phyloP scores from a whole-genome alignment of 257 asterid genomes.

The Phtheirospermum japonicum region DNA sequence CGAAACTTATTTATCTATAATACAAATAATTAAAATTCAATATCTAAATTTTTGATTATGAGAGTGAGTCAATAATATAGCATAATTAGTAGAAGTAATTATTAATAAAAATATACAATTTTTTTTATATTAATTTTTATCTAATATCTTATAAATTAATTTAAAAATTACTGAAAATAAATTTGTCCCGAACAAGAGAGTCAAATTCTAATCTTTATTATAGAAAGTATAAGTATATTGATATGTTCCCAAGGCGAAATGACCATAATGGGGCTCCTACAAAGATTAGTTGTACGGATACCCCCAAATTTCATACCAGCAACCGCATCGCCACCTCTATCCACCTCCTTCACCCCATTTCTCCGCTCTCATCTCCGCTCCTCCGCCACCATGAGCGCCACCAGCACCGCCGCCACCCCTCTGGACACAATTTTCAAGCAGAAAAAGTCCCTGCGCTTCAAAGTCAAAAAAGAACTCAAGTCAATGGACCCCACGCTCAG shows the following conservation, averaged over 20 bases:
- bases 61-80: no score
- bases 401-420: conserved; percentile 24
- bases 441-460: conserved; percentile 63
- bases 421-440: conserved; percentile 64
- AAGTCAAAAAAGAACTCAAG: conserved; percentile 71
- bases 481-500: conserved; percentile 72
- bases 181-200: no score
- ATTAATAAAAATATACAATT: no score
- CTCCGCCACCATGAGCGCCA: conserved; percentile 55
- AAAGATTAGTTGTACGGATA: conserved; percentile 30
- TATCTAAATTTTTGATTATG: no score
- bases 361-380: conserved; percentile 25
- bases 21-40: no score
- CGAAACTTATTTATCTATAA: no score
- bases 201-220: no score
- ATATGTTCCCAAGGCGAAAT: conserved; percentile 22
- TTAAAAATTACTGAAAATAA: no score
- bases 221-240: no score
- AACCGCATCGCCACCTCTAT: conserved; percentile 30
- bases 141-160: no score
- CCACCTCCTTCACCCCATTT: conserved; percentile 19
- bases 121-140: no score
- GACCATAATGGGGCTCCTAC: conserved; percentile 32
- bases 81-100: no score
- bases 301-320: conserved; percentile 28